Base-by-base conservation (phyloP, 257 asterid genomes). In the Rubia yunnanensis region DNA sequence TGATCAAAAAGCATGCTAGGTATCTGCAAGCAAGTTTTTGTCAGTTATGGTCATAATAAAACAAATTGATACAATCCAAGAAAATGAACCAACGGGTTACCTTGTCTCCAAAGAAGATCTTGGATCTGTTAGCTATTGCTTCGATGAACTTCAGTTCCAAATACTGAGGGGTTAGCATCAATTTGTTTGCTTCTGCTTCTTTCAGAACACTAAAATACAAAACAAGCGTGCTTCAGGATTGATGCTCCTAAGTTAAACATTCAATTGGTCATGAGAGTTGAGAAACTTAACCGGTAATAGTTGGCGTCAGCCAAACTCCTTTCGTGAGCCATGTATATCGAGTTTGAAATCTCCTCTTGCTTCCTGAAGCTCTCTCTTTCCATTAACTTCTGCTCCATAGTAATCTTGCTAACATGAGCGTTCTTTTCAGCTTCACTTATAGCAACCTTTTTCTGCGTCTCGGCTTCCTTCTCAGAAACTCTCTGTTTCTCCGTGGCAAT, bases 381-480 rank as follows among this genome's bases (percentile, higher is more conserved):
- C 88, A 71, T 85, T 83, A 94, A 81, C 80, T 84, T 94, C 74
- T 86, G 95, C 72, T 88, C 97, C 99, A 90, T 94, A 71, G 85
- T 95, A 64, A 94, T 94, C 84, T 73, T 85, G 80, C 99, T 94
- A 38, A 94, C 91, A 58, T 90, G 95, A 74, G 99, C 90, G 68
- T 85, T 2, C 67, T 88, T 88, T 77, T 94, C 95, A 20, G 99
- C 99, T 82, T 94, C 99, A 73, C 95, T 90, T 49, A 94, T 77
- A 36, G 99, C 99, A 57, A 94, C 88, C 76, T 90, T 94, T 77
- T 88, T 86, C 73, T 82, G 82, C 0, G 97, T 94, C 80, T 94
- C 99, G 34, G 99, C 99, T 84, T 90, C 99, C 83, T 94, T 94
- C 86, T 94, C 97, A 27, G 95, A 35, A 75, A 94, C 99, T 80